Evolutionary conservation across 2,329 filamentous ascomycete species (phyloP).

Genomic region (Boeremia lycopersici): DNA sequence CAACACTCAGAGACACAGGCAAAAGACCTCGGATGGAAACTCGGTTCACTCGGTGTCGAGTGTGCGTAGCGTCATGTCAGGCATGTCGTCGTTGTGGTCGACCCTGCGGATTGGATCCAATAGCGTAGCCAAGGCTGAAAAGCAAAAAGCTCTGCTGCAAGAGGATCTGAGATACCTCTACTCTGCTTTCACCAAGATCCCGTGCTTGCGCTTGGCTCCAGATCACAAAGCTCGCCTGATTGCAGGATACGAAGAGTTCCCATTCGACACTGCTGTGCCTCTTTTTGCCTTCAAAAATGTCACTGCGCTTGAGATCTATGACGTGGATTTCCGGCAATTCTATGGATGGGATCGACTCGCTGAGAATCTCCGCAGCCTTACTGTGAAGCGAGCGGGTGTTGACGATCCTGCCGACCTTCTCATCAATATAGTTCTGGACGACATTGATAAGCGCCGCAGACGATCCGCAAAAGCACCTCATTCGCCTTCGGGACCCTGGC

Average conservation of each 20-base stretch:
- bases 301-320: slow-evolving; percentile 89
- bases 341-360: slow-evolving; percentile 95
- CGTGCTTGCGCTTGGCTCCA: slow-evolving; percentile 85
- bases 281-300: slow-evolving; percentile 98
- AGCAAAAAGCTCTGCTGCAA: slow-evolving; percentile 82
- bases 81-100: slow-evolving; percentile 92
- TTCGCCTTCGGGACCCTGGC: slow-evolving; percentile 77
- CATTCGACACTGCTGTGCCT: slow-evolving; percentile 95
- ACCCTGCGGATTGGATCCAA: slow-evolving; percentile 84
- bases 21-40: slow-evolving; percentile 79
- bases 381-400: slow-evolving; percentile 82
- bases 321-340: slow-evolving; percentile 95
- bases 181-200: slow-evolving; percentile 98
- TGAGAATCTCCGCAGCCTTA: slow-evolving; percentile 88
- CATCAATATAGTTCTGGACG: slow-evolving; percentile 91
- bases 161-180: slow-evolving; percentile 95
- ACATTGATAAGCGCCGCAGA: slow-evolving; percentile 89
- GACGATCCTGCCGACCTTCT: slow-evolving; percentile 90
- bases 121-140: slow-evolving; percentile 81
- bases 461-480: slow-evolving; percentile 85
- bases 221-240: slow-evolving; percentile 92
- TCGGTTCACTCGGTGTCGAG: slow-evolving; percentile 96
- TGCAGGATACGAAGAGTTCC: slow-evolving; percentile 93
- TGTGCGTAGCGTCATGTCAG: slow-evolving; percentile 95
- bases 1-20: slow-evolving; percentile 79